Evolutionary conservation across 805 yeast species (phyloP).

Genomic region (Myxozyma mucilagina): DNA sequence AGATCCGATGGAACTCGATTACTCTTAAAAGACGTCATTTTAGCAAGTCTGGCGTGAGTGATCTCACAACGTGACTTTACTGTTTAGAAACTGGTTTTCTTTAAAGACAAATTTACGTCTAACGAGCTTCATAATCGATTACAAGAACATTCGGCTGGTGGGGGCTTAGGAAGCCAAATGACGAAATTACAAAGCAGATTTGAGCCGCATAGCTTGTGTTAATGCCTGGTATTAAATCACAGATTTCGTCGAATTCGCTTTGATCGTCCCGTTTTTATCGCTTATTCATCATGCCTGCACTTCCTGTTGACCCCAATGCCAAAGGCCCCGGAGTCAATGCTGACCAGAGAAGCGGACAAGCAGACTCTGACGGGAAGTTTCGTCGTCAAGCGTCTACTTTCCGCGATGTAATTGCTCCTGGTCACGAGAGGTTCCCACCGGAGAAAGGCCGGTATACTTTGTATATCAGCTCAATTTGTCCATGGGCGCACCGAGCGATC

Average conservation of each 20-base stretch:
- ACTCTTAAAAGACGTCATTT: too few relatives aligned
- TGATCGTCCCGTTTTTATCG: too few relatives aligned
- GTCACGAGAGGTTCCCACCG: constrained; percentile 64
- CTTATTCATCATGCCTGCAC: constrained; percentile 9
- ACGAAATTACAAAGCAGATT: not conserved
- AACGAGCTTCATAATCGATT: too few relatives aligned
- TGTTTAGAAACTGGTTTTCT: too few relatives aligned
- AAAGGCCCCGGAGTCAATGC: constrained; percentile 29
- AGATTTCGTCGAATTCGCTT: not conserved
- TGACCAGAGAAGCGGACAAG: constrained; percentile 30
- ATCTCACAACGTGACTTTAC: too few relatives aligned
- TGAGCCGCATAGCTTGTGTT: not conserved
- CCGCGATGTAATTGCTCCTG: constrained; percentile 60
- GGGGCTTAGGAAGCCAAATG: not conserved
- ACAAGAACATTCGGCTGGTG: not conserved
- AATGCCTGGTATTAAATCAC: not conserved
- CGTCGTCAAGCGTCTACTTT: constrained; percentile 46
- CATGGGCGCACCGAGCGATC: constrained; percentile 92
- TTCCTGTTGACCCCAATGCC: constrained; percentile 23
- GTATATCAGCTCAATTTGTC: constrained; percentile 90
- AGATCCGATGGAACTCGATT: not conserved
- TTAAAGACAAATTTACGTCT: too few relatives aligned
- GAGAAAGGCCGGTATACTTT: constrained; percentile 83
- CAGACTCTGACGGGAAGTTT: constrained; percentile 32
- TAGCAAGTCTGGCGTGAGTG: too few relatives aligned